A percentile compares a stretch with the other conserved stretches of the same genome.
phyloP scores from a whole-genome alignment of 768 basidiomycete species.

The Glaciozyma martinii region DNA sequence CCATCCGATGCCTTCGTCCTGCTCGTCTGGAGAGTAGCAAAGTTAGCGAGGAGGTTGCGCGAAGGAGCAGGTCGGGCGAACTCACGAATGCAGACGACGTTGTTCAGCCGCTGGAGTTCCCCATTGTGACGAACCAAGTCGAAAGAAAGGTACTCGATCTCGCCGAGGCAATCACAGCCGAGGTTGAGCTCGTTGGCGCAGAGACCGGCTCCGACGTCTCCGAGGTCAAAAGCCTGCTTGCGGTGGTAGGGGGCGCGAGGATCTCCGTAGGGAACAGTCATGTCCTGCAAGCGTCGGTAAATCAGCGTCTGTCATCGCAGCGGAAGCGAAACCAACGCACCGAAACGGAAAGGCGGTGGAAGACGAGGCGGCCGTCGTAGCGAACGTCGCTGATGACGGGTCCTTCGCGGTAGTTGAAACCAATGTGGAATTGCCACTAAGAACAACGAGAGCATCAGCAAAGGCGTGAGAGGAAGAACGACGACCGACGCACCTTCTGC shows the following conservation, averaged over 20 bases:
- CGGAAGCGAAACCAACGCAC: slow-evolving; percentile 9
- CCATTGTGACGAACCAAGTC: slow-evolving; percentile 24
- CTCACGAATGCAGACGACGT: slow-evolving; percentile 37
- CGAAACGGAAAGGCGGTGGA: slow-evolving; percentile 32
- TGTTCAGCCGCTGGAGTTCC: slow-evolving; percentile 16
- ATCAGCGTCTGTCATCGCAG: neutral
- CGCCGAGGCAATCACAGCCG: slow-evolving; percentile 36
- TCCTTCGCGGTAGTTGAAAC: neutral
- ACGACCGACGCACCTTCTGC: slow-evolving; percentile 27
- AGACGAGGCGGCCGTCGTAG: slow-evolving; percentile 34
- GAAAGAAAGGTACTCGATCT: slow-evolving; percentile 24
- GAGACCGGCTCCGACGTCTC: neutral
- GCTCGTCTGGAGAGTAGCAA: neutral
- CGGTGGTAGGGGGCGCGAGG: slow-evolving; percentile 32
- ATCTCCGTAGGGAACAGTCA: slow-evolving; percentile 11
- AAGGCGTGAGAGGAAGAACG: too few relatives aligned
- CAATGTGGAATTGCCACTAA: neutral
- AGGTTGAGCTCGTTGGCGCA: slow-evolving; percentile 26
- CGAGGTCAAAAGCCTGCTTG: slow-evolving; percentile 37
- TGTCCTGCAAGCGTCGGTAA: neutral
- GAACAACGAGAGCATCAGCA: neutral
- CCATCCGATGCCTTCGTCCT: slow-evolving; percentile 37
- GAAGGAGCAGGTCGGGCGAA: neutral
- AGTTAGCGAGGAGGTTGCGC: neutral
- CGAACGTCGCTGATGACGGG: slow-evolving; percentile 32